Conservation (phyloP, 768 basidiomycete genomes). For the Pulveroboletus frians region DNA sequence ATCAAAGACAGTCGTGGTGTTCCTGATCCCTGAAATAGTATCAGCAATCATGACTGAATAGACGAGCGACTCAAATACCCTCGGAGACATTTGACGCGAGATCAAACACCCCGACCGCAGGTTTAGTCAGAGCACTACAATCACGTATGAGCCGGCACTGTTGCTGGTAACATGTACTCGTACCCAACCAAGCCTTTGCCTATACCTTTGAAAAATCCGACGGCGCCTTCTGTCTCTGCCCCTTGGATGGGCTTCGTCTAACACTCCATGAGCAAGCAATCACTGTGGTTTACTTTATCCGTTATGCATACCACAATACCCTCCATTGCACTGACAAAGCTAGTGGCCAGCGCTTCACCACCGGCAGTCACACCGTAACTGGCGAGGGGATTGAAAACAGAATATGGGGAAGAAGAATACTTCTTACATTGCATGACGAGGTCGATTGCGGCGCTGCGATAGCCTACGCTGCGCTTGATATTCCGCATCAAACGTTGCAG, state of each 20-base stretch:
- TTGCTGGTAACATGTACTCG: background rate
- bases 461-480: slow-evolving; percentile 87
- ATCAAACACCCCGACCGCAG: slow-evolving; percentile 94
- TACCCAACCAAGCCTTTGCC: slow-evolving; percentile 96
- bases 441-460: slow-evolving; percentile 88
- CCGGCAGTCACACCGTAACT: slow-evolving; percentile 97
- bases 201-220: slow-evolving; percentile 97
- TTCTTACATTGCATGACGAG: slow-evolving; percentile 87
- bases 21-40: slow-evolving; percentile 72
- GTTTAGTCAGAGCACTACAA: slow-evolving; percentile 85
- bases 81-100: slow-evolving; percentile 92
- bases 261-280: slow-evolving; percentile 8
- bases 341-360: slow-evolving; percentile 88
- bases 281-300: slow-evolving; percentile 1
- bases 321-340: slow-evolving; percentile 92
- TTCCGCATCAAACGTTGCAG: slow-evolving; percentile 94
- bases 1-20: slow-evolving; percentile 98
- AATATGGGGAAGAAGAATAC: background rate
- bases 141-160: background rate
- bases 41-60: slow-evolving; percentile 5
- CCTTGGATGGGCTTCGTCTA: slow-evolving; percentile 97
- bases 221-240: slow-evolving; percentile 87
- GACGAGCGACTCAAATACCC: slow-evolving; percentile 42
- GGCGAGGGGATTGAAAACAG: background rate
- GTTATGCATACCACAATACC: slow-evolving; percentile 71